These are phyloP conservation scores for Scheffersomyces stambukii DNA, from an alignment of 1,139 yeast genomes.

Conservation along the genomic window DNA sequence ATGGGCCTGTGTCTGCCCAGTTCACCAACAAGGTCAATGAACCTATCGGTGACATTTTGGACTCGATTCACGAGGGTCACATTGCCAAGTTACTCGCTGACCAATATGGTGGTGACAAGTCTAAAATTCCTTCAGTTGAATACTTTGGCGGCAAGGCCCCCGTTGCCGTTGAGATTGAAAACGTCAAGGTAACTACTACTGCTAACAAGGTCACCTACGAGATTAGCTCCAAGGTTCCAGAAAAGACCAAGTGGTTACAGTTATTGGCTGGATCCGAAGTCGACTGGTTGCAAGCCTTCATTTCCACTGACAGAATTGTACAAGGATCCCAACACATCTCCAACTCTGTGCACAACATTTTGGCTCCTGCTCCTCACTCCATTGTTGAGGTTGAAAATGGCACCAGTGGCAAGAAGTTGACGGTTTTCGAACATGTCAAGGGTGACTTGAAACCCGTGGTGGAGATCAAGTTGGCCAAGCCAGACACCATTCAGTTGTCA, in stretches of 20 bases:
- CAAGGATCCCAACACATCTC: slow-evolving; percentile 78
- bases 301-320: slow-evolving; percentile 73
- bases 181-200: slow-evolving; percentile 34
- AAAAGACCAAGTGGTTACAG: slow-evolving; percentile 64
- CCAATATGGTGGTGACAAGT: slow-evolving; percentile 63
- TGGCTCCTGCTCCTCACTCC: slow-evolving; percentile 67
- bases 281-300: slow-evolving; percentile 90
- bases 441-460: slow-evolving; percentile 73
- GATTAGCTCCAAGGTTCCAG: slow-evolving; percentile 45
- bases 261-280: slow-evolving; percentile 74
- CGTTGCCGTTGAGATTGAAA: slow-evolving; percentile 26
- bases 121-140: slow-evolving; percentile 81
- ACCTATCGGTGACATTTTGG: slow-evolving; percentile 89
- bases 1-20: slow-evolving; percentile 98
- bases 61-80: slow-evolving; percentile 86
- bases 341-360: slow-evolving; percentile 76
- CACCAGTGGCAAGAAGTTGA: slow-evolving; percentile 49
- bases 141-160: slow-evolving; percentile 74
- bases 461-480: slow-evolving; percentile 47
- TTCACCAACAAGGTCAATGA: slow-evolving; percentile 83
- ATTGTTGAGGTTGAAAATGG: slow-evolving; percentile 69
- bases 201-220: slow-evolving; percentile 25
- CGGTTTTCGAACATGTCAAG: slow-evolving; percentile 65
- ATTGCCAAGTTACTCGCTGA: slow-evolving; percentile 65
- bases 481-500: slow-evolving; percentile 56